Base-by-base conservation (phyloP, 2,329 filamentous ascomycete genomes). In the Didymella pomorum region DNA sequence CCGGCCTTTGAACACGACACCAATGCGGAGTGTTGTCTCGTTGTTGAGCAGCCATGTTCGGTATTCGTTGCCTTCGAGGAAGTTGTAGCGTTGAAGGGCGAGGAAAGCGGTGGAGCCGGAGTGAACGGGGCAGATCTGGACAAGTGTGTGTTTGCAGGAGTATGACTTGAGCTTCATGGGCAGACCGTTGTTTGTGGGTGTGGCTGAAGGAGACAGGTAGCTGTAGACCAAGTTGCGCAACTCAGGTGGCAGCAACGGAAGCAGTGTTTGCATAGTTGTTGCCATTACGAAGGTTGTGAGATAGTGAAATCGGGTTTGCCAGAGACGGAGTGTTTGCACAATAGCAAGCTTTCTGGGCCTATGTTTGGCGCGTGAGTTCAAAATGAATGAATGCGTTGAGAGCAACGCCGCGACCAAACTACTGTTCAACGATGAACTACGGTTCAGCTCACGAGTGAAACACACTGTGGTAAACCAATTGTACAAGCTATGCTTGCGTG, bases 181-280 rank as follows among this genome's bases (percentile, higher is more conserved):
- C 21, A 74, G 62, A 18, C 56, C 52, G 4, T 26, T 23, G 23
- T 26, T 69, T 14, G 53, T 60, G 8, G 29, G n/a, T 43, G 20
- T 35, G 18, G 3, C 46, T 18, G 26, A 54, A 20, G 21, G 58
- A 37, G 66, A 64, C 25, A 69, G 64, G 37, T 71, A 63, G 28
- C 57, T 44, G 62, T 73, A 76, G 31, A 76, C 57, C 33, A 71
- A 61, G 52, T 72, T 70, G 14, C 73, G 69, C 5, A 75, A 64
- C 28, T 76, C 73, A 2, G 72, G 65, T 9, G 73, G 72, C 20
- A 75, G 64, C 33, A 48, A 29, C 1, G 68, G 65, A 28, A 75
- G 58, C 16, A 76, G 64, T 8, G 58, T 25, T 8, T 61, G 63
- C 46, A 56, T 51, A 8, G 37, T 12, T 31, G 21, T 21, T 16